These are phyloP conservation scores for Moringa oleifera DNA, from an alignment of 345 rosid species.

Conservation along the genomic window DNA sequence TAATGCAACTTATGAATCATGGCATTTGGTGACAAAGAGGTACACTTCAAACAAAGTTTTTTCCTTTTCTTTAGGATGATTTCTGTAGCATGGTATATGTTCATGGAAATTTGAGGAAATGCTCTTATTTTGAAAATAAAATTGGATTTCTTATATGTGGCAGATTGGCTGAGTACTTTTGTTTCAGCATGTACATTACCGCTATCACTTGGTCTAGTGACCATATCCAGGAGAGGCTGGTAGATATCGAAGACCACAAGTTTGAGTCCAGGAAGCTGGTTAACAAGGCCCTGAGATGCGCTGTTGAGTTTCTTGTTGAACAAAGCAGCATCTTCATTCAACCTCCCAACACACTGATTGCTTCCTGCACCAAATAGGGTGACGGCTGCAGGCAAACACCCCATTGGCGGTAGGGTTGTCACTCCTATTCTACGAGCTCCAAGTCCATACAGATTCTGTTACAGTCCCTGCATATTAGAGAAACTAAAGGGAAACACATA, in stretches of 20 bases:
- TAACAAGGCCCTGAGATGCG: conserved; percentile 49
- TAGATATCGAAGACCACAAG: conserved; percentile 73
- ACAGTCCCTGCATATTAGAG: conserved; percentile 22
- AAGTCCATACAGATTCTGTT: conserved; percentile 61
- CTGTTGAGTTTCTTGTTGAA: conserved; percentile 69
- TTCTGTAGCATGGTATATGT: background rate
- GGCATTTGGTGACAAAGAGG: background rate
- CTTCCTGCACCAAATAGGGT: conserved; percentile 76
- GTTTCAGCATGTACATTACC: conserved; percentile 41
- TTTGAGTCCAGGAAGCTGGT: conserved; percentile 63
- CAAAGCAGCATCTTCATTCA: conserved; percentile 63
- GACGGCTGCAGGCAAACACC: conserved; percentile 89
- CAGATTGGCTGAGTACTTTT: conserved; percentile 4
- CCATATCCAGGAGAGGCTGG: conserved; percentile 71
- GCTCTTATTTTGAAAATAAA: background rate
- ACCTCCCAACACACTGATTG: conserved; percentile 57
- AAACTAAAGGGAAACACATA: background rate
- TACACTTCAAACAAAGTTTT: background rate
- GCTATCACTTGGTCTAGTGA: conserved; percentile 48
- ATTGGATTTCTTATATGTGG: background rate
- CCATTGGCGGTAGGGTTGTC: conserved; percentile 73
- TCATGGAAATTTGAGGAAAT: background rate
- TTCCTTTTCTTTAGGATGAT: too few species aligned
- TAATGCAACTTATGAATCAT: background rate
- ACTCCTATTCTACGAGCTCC: conserved; percentile 87